A percentile compares a stretch with the other conserved stretches of the same genome.
phyloP scores from a whole-genome alignment of 2,329 filamentous ascomycete genomes.

The Trichoderma gracile region DNA sequence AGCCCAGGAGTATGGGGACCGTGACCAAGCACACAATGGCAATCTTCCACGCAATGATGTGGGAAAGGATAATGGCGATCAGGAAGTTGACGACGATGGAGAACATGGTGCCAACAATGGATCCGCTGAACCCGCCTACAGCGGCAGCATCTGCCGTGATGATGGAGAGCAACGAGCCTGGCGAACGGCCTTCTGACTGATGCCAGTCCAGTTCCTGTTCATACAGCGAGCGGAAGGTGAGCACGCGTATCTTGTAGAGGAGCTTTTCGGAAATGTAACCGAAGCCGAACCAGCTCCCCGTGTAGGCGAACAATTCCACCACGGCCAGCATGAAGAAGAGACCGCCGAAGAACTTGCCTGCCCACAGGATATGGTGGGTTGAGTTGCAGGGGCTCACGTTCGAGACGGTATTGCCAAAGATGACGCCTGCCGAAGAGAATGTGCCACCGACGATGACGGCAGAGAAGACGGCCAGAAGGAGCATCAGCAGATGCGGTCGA shows the following conservation, averaged over 20 bases:
- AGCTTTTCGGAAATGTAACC: constrained; percentile 59
- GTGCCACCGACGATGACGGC: constrained; percentile 57
- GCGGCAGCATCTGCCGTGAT: constrained; percentile 70
- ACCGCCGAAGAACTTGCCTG: constrained; percentile 52
- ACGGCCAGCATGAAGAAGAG: constrained; percentile 58
- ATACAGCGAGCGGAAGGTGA: constrained; percentile 65
- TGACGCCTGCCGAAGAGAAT: constrained; percentile 56
- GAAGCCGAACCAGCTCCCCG: constrained; percentile 56
- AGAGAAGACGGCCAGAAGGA: constrained; percentile 45
- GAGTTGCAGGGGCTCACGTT: constrained; percentile 51
- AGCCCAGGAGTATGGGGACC: constrained; percentile 67
- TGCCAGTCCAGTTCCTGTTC: constrained; percentile 71
- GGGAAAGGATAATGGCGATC: constrained; percentile 66
- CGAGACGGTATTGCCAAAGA: constrained; percentile 47
- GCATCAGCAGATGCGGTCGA: constrained; percentile 43
- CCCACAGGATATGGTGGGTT: constrained; percentile 40
- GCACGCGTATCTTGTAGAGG: constrained; percentile 61
- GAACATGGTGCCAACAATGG: constrained; percentile 68
- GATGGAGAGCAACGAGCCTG: constrained; percentile 62
- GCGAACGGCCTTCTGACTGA: constrained; percentile 62
- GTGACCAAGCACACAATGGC: constrained; percentile 69
- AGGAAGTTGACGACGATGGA: constrained; percentile 68
- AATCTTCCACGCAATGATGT: constrained; percentile 75
- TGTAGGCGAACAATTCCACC: constrained; percentile 53
- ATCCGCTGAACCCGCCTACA: constrained; percentile 68